A percentile compares a stretch with the other conserved stretches of the same genome.
phyloP scores from a whole-genome alignment of 495 filamentous ascomycete species.

The Extremus antarcticus region DNA sequence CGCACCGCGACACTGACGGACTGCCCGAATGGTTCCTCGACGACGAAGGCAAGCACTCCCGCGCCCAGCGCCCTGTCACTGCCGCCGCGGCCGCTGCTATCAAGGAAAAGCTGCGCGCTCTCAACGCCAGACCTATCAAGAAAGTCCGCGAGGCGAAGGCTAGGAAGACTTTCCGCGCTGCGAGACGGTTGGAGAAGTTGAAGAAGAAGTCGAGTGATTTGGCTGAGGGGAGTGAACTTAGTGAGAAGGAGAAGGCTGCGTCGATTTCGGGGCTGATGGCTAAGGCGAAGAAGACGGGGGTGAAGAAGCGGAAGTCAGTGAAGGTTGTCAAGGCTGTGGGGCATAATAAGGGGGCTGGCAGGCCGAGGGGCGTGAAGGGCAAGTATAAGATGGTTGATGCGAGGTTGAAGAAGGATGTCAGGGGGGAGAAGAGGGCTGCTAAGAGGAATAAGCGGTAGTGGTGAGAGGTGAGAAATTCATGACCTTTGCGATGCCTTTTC shows the following conservation, averaged over 20 bases:
- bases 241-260: constrained; percentile 86
- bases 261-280: constrained; percentile 73
- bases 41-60: constrained; percentile 76
- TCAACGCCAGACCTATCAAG: constrained; percentile 97
- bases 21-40: constrained; percentile 98
- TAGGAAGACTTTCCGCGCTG: constrained; percentile 91
- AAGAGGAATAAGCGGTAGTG: constrained; percentile 39
- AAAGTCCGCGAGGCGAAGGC: constrained; percentile 95
- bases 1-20: constrained; percentile 84
- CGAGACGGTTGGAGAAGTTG: constrained; percentile 79
- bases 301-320: constrained; percentile 71
- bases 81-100: constrained; percentile 87
- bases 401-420: constrained; percentile 94
- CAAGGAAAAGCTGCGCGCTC: constrained; percentile 83
- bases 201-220: constrained; percentile 87
- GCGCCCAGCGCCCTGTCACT: constrained; percentile 73
- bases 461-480: not conserved
- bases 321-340: constrained; percentile 87
- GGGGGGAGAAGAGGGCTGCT: constrained; percentile 73
- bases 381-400: constrained; percentile 98
- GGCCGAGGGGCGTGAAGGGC: constrained; percentile 82
- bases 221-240: constrained; percentile 78
- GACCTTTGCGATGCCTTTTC: too few relatives aligned
- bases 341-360: constrained; percentile 70
- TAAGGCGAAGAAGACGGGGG: constrained; percentile 42